A percentile compares a stretch with the other conserved stretches of the same genome.
These are phyloP conservation scores for Flueggea neowawraea DNA, from an alignment of 441 rosid species.

Conservation along the genomic window DNA sequence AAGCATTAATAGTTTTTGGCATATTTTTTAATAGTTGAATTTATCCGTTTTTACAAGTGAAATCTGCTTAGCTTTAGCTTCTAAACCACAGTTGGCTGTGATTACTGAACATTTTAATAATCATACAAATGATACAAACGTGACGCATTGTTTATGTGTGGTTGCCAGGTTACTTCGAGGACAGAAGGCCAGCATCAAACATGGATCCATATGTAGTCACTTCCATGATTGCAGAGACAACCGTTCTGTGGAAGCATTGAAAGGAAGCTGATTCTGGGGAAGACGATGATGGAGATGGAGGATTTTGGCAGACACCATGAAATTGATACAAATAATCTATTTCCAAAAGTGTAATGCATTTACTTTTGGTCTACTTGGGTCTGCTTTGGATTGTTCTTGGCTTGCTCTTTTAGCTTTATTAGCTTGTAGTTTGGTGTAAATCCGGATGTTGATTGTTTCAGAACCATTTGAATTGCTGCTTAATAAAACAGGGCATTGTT, in stretches of 20 bases:
- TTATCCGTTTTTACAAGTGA: too few relatives aligned
- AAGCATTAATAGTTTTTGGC: too few relatives aligned
- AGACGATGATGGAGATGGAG: neutral
- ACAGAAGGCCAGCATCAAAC: too few relatives aligned
- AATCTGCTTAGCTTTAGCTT: too few relatives aligned
- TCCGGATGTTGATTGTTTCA: neutral
- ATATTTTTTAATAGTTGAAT: too few relatives aligned
- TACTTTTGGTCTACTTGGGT: neutral
- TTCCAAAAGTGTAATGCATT: neutral
- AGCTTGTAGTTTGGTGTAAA: neutral
- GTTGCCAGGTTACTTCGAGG: too few relatives aligned
- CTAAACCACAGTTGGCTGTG: too few relatives aligned
- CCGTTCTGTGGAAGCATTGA: conserved; percentile 50
- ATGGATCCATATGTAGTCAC: conserved; percentile 8
- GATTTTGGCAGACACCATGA: neutral
- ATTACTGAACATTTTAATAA: too few relatives aligned
- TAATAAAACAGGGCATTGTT: too few relatives aligned
- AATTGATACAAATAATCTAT: neutral
- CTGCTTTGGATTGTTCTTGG: neutral
- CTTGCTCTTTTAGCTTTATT: neutral
- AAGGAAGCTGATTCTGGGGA: conserved; percentile 1
- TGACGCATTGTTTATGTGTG: too few relatives aligned
- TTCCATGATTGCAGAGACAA: conserved; percentile 70
- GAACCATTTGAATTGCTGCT: too few relatives aligned
- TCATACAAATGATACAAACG: too few relatives aligned